Evolutionary conservation across 257 asterid genomes (phyloP).

Genomic region (Leptodermis oblonga): DNA sequence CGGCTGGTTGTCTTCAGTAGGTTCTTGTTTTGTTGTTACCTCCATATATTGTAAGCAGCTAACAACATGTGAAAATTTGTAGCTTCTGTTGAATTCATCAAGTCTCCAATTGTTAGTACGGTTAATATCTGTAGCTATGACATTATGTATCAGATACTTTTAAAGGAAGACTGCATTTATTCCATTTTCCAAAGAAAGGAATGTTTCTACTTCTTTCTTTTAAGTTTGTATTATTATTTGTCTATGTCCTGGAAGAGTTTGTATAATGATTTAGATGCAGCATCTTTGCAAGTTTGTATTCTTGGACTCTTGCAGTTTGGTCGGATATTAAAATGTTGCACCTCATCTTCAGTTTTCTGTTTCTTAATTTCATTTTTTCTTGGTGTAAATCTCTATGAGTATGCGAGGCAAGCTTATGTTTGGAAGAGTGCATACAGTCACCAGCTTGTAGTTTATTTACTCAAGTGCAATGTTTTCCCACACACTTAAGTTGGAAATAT

Average conservation of each 20-base stretch:
- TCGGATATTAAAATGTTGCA: not conserved
- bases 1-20: conserved; percentile 15
- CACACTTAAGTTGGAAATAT: not conserved
- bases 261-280: not conserved
- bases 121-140: conserved; percentile 29
- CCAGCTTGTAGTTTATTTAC: not conserved
- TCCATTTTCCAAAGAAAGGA: conserved; percentile 26
- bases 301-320: not conserved
- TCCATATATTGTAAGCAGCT: conserved; percentile 38
- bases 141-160: conserved; percentile 31
- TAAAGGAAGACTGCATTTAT: conserved; percentile 23
- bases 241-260: not conserved
- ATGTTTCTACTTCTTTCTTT: not conserved
- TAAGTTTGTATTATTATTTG: not conserved
- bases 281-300: not conserved
- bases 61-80: conserved; percentile 27
- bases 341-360: not conserved
- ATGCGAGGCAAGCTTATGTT: not conserved
- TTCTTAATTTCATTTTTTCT: not conserved
- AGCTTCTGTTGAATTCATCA: conserved; percentile 26
- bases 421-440: not conserved
- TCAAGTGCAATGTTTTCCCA: not conserved
- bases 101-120: conserved; percentile 27
- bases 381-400: not conserved
- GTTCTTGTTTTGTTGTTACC: conserved; percentile 19